These are phyloP conservation scores for Citrus glauca DNA, from an alignment of 345 rosid genomes.

Conservation along the genomic window DNA sequence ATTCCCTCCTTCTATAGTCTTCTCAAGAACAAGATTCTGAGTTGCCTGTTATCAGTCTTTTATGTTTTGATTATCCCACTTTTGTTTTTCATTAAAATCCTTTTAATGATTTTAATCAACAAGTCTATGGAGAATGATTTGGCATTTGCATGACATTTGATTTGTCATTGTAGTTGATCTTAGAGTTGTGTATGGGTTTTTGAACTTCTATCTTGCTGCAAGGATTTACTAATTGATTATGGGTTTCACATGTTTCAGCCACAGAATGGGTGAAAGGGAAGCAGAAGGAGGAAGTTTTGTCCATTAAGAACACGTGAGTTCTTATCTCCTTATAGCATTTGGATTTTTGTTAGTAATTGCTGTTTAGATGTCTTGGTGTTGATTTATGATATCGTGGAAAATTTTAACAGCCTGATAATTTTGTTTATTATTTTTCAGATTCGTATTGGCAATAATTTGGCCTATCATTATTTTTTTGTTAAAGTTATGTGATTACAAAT, in stretches of 20 bases:
- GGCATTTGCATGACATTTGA: not conserved
- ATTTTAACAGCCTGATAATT: not conserved
- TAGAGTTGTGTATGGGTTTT: not conserved
- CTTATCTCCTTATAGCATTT: not conserved
- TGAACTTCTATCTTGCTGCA: not conserved
- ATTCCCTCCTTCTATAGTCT: not conserved
- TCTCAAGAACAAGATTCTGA: not conserved
- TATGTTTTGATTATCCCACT: not conserved
- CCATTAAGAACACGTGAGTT: constrained; percentile 94
- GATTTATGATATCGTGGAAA: not conserved
- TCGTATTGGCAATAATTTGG: not conserved
- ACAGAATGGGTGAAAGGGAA: constrained; percentile 99
- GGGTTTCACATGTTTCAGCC: constrained; percentile 37
- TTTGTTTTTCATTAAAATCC: not conserved
- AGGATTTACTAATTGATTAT: not conserved
- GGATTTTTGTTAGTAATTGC: not conserved
- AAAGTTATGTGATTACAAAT: not conserved
- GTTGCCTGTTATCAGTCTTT: not conserved
- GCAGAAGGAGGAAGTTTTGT: constrained; percentile 79
- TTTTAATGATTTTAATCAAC: not conserved
- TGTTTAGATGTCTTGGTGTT: not conserved
- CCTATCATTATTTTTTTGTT: not conserved
- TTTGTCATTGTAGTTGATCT: not conserved
- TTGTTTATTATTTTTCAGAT: not conserved
- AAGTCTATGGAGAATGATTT: not conserved